A percentile compares a stretch with the other conserved stretches of the same genome.
These are phyloP conservation scores for Sarocladium oryzae DNA, from an alignment of 2,329 filamentous ascomycete genomes.

Conservation along the genomic window DNA sequence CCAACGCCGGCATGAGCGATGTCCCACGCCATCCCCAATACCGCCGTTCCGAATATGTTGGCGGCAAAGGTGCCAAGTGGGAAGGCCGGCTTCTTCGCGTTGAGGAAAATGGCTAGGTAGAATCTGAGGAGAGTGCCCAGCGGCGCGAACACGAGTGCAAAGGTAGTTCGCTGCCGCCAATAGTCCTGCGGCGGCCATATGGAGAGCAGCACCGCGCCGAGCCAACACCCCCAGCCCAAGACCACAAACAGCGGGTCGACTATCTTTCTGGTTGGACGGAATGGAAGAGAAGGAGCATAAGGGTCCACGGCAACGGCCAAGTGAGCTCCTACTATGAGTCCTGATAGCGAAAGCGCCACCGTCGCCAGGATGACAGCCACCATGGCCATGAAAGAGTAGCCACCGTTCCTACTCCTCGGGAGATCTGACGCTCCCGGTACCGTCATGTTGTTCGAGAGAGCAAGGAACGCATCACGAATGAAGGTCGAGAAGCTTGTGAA, in stretches of 20 bases:
- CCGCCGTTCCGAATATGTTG: slow-evolving; percentile 69
- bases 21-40: slow-evolving; percentile 73
- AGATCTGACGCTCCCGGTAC: slow-evolving; percentile 27
- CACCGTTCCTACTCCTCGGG: slow-evolving; percentile 51
- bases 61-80: slow-evolving; percentile 81
- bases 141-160: slow-evolving; percentile 77
- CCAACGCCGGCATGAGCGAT: slow-evolving; percentile 60
- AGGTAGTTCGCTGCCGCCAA: slow-evolving; percentile 72
- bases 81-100: slow-evolving; percentile 59
- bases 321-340: slow-evolving; percentile 67
- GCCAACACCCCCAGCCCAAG: slow-evolving; percentile 69
- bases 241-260: slow-evolving; percentile 59
- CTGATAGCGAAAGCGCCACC: slow-evolving; percentile 61
- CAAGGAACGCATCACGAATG: slow-evolving; percentile 72
- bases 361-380: slow-evolving; percentile 70
- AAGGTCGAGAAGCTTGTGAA: slow-evolving; percentile 89
- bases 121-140: slow-evolving; percentile 71
- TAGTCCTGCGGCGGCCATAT: slow-evolving; percentile 63
- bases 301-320: slow-evolving; percentile 57
- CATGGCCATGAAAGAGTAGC: slow-evolving; percentile 78
- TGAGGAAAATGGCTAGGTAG: slow-evolving; percentile 66
- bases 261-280: slow-evolving; percentile 46
- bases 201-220: slow-evolving; percentile 66
- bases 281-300: slow-evolving; percentile 54
- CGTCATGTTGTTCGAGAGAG: slow-evolving; percentile 65